Evolutionary conservation across 208 protist genomes (phyloP).

Genomic region (Trypanosoma caninum): DNA sequence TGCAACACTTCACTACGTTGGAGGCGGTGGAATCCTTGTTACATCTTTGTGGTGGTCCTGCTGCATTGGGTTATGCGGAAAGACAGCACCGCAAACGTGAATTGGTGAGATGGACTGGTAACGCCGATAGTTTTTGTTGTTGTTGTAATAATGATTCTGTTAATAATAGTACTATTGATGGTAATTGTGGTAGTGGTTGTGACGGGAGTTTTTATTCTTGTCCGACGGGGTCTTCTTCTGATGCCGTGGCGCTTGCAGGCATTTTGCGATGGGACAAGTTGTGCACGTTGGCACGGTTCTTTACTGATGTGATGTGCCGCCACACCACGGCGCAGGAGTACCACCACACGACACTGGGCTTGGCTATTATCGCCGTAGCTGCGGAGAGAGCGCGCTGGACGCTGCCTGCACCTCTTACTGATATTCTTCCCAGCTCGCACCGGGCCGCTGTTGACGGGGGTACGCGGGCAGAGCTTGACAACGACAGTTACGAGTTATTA

Average conservation of each 20-base stretch:
- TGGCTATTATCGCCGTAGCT: conserved; percentile 40
- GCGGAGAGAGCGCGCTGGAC: conserved; percentile 36
- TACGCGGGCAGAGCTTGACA: not conserved
- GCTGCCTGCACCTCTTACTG: conserved; percentile 36
- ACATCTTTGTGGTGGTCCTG: conserved; percentile 36
- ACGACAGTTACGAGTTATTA: conserved; percentile 1
- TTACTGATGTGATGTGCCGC: conserved; percentile 23
- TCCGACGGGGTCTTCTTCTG: too few species aligned
- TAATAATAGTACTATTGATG: conserved; percentile 3
- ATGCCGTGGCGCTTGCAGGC: too few species aligned
- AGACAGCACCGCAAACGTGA: conserved; percentile 15
- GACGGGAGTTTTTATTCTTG: too few species aligned
- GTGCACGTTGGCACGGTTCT: conserved; percentile 7
- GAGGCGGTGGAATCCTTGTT: conserved; percentile 52
- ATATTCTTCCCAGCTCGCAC: conserved; percentile 25
- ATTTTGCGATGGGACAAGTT: conserved; percentile 15
- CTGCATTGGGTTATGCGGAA: conserved; percentile 25
- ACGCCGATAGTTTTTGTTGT: not conserved
- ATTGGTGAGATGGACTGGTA: conserved; percentile 1
- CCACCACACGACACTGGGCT: conserved; percentile 29
- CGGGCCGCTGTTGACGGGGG: not conserved
- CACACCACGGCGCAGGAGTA: conserved; percentile 19
- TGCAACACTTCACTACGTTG: conserved; percentile 34
- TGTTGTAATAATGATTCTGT: not conserved
- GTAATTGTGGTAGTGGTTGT: not conserved